phyloP scores from a whole-genome alignment of 768 basidiomycete genomes.

The Agaricus sinodeliciosus region DNA sequence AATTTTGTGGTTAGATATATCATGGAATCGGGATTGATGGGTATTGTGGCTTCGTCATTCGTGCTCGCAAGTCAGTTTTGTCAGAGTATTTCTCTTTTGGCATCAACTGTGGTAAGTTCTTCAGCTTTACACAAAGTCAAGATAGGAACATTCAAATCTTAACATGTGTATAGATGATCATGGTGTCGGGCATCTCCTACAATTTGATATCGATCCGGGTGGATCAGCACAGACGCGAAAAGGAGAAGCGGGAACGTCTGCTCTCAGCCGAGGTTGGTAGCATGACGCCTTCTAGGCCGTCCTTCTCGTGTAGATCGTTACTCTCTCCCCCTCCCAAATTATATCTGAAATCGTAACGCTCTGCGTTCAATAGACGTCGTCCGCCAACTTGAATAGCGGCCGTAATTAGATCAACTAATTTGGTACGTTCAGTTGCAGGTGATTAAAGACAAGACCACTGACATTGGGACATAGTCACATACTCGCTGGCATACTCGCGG shows the following conservation, averaged over 20 bases:
- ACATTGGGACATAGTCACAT: no score
- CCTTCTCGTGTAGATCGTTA: no score
- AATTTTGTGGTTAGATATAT: not conserved
- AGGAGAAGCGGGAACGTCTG: not conserved
- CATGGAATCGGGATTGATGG: not conserved
- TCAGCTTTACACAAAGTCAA: no score
- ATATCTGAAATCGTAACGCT: not conserved
- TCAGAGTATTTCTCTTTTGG: not conserved
- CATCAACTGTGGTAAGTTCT: not conserved
- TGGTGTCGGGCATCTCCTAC: not conserved
- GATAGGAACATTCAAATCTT: no score
- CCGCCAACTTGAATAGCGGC: no score
- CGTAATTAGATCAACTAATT: no score
- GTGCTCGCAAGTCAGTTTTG: not conserved
- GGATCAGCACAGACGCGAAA: not conserved
- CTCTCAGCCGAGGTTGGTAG: not conserved
- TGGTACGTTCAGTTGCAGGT: constrained; percentile 5
- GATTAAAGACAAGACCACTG: no score
- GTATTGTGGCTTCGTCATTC: not conserved
- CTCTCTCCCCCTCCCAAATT: not conserved
- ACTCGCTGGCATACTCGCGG: no score
- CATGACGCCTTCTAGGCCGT: not conserved
- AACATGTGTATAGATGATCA: not conserved
- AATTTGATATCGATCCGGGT: not conserved
- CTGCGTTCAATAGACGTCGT: no score